Conservation (phyloP, 495 filamentous ascomycete genomes). For the Hypoxylon crocopeplum region DNA sequence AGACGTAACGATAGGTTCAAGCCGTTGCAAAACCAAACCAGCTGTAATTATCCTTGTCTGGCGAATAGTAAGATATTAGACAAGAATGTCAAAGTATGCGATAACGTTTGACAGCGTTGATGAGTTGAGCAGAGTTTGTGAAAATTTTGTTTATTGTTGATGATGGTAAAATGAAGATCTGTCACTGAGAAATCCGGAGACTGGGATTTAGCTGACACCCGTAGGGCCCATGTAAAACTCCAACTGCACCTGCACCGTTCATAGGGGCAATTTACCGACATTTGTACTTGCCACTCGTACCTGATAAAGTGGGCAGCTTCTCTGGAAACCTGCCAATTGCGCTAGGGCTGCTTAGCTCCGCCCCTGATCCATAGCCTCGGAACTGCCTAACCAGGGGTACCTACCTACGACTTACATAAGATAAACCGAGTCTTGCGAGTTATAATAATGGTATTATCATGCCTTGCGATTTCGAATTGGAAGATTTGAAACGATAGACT, state of each 20-base stretch:
- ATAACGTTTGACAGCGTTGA: background rate
- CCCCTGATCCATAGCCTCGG: conserved; percentile 36
- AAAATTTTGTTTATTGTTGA: conserved; percentile 22
- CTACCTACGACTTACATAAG: background rate
- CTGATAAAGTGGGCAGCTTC: conserved; percentile 2
- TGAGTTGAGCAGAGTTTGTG: background rate
- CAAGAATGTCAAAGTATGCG: background rate
- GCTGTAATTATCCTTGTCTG: no score
- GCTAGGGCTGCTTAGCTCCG: conserved; percentile 19
- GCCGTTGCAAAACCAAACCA: background rate
- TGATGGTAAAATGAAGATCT: conserved; percentile 28
- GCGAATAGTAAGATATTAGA: no score
- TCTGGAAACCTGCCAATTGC: background rate
- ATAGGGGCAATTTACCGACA: no score
- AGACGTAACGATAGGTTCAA: background rate
- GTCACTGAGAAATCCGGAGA: conserved; percentile 19
- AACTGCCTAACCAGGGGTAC: conserved; percentile 21
- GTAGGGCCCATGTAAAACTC: no score
- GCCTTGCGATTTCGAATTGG: background rate
- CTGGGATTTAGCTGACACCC: conserved; percentile 7
- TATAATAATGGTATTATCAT: no score
- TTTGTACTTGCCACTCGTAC: no score
- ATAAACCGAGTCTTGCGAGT: background rate
- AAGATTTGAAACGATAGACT: background rate
- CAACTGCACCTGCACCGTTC: no score